Conservation (phyloP, 2,329 filamentous ascomycete genomes). For the Fusarium beomiforme region DNA sequence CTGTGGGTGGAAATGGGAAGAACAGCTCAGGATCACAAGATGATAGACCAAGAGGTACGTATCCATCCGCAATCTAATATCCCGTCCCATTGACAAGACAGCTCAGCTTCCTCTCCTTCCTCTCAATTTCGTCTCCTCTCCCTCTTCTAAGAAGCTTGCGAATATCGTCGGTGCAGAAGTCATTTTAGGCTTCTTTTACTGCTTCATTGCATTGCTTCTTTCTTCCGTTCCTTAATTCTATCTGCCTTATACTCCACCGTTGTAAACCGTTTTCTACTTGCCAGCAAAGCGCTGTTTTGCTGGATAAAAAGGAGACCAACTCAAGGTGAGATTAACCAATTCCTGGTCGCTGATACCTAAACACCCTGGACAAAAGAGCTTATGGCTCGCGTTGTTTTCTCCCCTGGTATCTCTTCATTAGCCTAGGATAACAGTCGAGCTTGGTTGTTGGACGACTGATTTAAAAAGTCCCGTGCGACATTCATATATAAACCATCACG, state of each 20-base stretch:
- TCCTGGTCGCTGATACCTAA: constrained; percentile 9
- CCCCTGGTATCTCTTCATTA: constrained; percentile 8
- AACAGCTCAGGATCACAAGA: constrained; percentile 35
- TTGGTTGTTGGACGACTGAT: constrained; percentile 11
- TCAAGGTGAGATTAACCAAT: constrained; percentile 35
- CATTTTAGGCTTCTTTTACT: constrained; percentile 19
- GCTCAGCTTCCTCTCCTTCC: constrained; percentile 32
- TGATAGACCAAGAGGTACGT: constrained; percentile 29
- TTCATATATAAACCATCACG: constrained; percentile 1
- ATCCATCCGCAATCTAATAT: constrained; percentile 40
- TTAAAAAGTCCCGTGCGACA: constrained; percentile 4
- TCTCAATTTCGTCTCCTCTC: constrained; percentile 1
- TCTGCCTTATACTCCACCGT: constrained; percentile 4
- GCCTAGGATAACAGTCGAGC: constrained; percentile 16
- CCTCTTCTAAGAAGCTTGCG: constrained; percentile 25
- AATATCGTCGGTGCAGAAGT: constrained; percentile 23
- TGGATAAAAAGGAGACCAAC: constrained; percentile 34
- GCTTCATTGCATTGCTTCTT: constrained; percentile 26
- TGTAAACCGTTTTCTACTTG: constrained; percentile 4
- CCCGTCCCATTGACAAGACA: constrained; percentile 34
- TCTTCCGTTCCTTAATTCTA: constrained; percentile 17
- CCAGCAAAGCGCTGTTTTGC: constrained; percentile 29
- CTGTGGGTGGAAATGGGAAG: constrained; percentile 28
- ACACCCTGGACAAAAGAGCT: constrained; percentile 11
- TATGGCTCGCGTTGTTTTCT: constrained; percentile 5